Evolutionary conservation across 1,284 basidiomycete species (phyloP).

Genomic region (Ustilago curta): DNA sequence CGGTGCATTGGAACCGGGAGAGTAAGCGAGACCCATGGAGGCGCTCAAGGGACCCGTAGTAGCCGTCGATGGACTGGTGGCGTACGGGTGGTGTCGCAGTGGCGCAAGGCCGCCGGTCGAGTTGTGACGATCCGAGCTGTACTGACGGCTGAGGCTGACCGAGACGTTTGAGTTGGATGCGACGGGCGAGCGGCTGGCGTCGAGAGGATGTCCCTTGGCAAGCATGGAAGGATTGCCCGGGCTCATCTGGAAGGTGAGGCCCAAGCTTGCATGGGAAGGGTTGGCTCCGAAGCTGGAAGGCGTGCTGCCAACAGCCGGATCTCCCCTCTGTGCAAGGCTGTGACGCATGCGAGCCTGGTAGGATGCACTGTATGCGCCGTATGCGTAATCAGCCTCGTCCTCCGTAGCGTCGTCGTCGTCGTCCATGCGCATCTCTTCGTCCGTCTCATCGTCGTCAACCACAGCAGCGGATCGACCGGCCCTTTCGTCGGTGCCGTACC

Average conservation of each 20-base stretch:
- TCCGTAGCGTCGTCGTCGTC: conserved; percentile 63
- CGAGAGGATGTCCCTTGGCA: conserved; percentile 41
- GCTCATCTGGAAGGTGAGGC: conserved; percentile 56
- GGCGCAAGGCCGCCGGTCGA: conserved; percentile 28
- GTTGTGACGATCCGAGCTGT: conserved; percentile 55
- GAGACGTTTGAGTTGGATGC: conserved; percentile 27
- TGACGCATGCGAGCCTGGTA: conserved; percentile 42
- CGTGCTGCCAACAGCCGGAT: conserved; percentile 31
- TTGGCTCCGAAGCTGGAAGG: conserved; percentile 43
- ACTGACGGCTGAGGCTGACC: conserved; percentile 52
- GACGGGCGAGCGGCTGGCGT: conserved; percentile 38
- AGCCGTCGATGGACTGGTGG: conserved; percentile 48
- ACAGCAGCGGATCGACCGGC: conserved; percentile 11
- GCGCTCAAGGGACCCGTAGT: conserved; percentile 53
- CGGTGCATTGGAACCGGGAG: conserved; percentile 53
- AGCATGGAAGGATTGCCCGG: conserved; percentile 37
- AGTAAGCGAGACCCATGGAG: conserved; percentile 57
- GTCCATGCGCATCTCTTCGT: conserved; percentile 64
- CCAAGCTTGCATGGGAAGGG: conserved; percentile 42
- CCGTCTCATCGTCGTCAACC: conserved; percentile 66
- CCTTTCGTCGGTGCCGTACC: conserved; percentile 25
- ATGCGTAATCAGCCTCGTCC: conserved; percentile 55
- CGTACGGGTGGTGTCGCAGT: conserved; percentile 57
- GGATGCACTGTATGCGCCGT: conserved; percentile 34
- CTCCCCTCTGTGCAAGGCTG: conserved; percentile 21